Base-by-base conservation (phyloP, 305 asterid genomes). In the Plantago lanceolata region DNA sequence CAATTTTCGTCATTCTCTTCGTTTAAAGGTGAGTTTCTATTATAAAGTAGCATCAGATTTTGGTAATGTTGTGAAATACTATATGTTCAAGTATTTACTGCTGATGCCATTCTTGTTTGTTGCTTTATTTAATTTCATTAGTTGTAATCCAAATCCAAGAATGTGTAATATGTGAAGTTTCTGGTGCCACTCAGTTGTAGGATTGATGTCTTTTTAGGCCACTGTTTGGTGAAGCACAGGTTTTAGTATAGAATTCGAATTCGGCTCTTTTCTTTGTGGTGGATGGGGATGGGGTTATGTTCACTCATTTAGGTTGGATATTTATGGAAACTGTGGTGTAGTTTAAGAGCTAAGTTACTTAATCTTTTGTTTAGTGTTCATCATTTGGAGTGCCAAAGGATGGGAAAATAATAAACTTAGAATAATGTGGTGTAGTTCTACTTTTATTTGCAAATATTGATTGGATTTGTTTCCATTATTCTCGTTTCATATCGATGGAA, bases 1-100 rank as follows among this genome's bases (percentile, higher is more conserved):
- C 77, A 35, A 19, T 48, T 63, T 19, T 66, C 81, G 56, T 50
- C 69, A 65, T 21, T 33, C 50, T 53, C 68, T 64, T 61, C 61
- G 54, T 21, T 49, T 37, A 59, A 68, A 65, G 71, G 86, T 75
- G 45, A 63, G 44, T 47, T 57, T 17, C 11, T 60, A 56, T 24
- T 44, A 40, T 18, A 17, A 50, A n/a, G 40, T 59, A 24, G 53
- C 29, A 19, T 55, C 31, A 17, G 43, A 28, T 57, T 37, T 28
- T 5, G 21, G 52, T 8, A 29, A 64, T 48, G 49, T 20, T 13
- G 8, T 5, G 28, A 24, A 24, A 59, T 2, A 14, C 6, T 54
- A 48, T 17, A 26, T 12, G 50, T 47, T n/a, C n/a, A n/a, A n/a
- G n/a, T 58, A 16, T 63, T 49, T 62, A 44, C 55, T 19, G 28